Percentiles rank a stretch among this genome's conserved stretches.
phyloP scores from a whole-genome alignment of 805 yeast genomes.

The Candida gorgasii region DNA sequence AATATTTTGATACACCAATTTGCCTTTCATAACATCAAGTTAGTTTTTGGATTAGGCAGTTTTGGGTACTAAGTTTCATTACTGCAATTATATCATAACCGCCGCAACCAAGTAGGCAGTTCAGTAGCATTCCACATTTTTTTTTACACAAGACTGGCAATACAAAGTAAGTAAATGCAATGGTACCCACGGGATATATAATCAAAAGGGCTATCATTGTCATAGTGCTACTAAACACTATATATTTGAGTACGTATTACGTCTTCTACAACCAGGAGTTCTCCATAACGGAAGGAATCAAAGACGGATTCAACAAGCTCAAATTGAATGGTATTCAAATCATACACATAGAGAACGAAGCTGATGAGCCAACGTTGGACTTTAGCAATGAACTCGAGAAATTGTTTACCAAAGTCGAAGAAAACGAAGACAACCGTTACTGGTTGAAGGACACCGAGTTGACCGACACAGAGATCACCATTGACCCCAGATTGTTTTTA shows the following conservation, averaged over 20 bases:
- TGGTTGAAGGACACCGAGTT: slow-evolving; percentile 27
- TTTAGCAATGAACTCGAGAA: slow-evolving; percentile 13
- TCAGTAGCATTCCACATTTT: no score
- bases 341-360: slow-evolving; percentile 12
- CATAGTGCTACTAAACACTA: slow-evolving; percentile 13
- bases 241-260: slow-evolving; percentile 15
- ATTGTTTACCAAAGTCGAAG: slow-evolving; percentile 19
- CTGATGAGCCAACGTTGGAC: slow-evolving; percentile 12
- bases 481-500: slow-evolving; percentile 19
- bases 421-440: slow-evolving; percentile 19
- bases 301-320: slow-evolving; percentile 1
- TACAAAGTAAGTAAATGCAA: no score
- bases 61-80: no score
- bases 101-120: no score
- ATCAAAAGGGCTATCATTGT: slow-evolving; percentile 13
- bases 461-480: slow-evolving; percentile 15
- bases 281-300: slow-evolving; percentile 9
- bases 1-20: no score
- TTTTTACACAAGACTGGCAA: no score
- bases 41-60: no score
- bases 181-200: slow-evolving; percentile 6
- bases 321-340: background rate
- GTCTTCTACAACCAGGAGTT: slow-evolving; percentile 12
- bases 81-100: no score
- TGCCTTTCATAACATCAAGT: no score